Conservation (phyloP, 306 rosid species). For the Acacia melanoxylon region DNA sequence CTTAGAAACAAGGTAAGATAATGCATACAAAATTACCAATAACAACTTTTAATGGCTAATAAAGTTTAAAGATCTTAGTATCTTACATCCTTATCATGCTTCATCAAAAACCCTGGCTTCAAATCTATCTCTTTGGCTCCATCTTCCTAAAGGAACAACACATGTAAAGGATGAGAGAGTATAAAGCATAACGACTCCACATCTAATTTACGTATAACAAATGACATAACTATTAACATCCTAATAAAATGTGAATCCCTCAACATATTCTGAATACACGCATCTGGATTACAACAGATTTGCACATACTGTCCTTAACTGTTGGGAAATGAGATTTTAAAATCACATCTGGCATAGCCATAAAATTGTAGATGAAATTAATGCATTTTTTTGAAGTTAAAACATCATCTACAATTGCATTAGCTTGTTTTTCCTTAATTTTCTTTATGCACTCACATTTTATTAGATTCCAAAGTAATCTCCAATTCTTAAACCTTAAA, state of each 20-base stretch:
- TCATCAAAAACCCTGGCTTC: slow-evolving; percentile 93
- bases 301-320: not conserved
- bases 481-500: not conserved
- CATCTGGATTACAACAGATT: not conserved
- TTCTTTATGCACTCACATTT: not conserved
- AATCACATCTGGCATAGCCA: not conserved
- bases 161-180: not conserved
- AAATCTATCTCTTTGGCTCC: slow-evolving; percentile 91
- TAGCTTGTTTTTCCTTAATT: not conserved
- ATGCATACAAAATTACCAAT: not conserved
- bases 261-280: not conserved
- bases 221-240: slow-evolving; percentile 1
- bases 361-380: not conserved
- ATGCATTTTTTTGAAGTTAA: not conserved
- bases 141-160: slow-evolving; percentile 61
- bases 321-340: not conserved
- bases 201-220: not conserved
- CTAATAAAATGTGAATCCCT: not conserved
- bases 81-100: slow-evolving; percentile 81
- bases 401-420: not conserved
- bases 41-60: slow-evolving; percentile 17
- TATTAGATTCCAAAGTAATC: not conserved
- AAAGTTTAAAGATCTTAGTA: slow-evolving; percentile 13
- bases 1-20: not conserved
- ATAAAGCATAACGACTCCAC: not conserved